These are phyloP conservation scores for Hyphopichia homilentoma DNA, from an alignment of 805 yeast genomes.

Conservation along the genomic window DNA sequence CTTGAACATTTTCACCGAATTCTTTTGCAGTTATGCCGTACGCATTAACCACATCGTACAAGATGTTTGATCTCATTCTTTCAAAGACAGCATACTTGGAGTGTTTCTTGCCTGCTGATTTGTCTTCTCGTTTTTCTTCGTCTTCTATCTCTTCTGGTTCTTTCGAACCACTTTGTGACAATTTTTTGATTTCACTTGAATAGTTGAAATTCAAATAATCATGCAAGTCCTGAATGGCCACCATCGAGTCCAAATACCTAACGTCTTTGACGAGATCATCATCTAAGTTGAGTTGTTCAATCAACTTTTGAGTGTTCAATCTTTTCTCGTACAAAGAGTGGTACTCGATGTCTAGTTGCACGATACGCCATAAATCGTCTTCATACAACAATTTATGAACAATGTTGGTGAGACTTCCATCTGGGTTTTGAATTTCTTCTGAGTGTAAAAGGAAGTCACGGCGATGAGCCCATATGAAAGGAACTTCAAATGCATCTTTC, in stretches of 20 bases:
- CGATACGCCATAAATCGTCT: constrained; percentile 90
- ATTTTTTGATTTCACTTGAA: constrained; percentile 55
- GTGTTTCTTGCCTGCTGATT: constrained; percentile 45
- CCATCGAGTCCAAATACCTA: constrained; percentile 55
- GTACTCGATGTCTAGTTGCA: constrained; percentile 81
- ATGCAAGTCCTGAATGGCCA: constrained; percentile 81
- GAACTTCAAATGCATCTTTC: constrained; percentile 82
- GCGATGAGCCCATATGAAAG: constrained; percentile 92
- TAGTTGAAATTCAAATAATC: constrained; percentile 78
- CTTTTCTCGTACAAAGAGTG: constrained; percentile 80
- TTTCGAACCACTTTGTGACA: constrained; percentile 16
- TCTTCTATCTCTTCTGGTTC: constrained; percentile 31
- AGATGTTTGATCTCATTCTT: constrained; percentile 58
- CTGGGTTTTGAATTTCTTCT: constrained; percentile 39
- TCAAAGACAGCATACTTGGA: constrained; percentile 62
- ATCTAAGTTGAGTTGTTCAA: constrained; percentile 47
- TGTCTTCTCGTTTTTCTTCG: constrained; percentile 15
- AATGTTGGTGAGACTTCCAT: constrained; percentile 28
- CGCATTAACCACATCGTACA: constrained; percentile 63
- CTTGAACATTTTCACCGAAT: constrained; percentile 75
- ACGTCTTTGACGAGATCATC: constrained; percentile 59
- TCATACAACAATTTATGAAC: constrained; percentile 59
- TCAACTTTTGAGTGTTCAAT: constrained; percentile 54
- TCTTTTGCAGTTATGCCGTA: constrained; percentile 77
- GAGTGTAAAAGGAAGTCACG: constrained; percentile 77